Evolutionary conservation across 169 alveolate genomes (phyloP), one percentile per base, ranked within the genome.

Genomic region (Plasmodium sp.): DNA sequence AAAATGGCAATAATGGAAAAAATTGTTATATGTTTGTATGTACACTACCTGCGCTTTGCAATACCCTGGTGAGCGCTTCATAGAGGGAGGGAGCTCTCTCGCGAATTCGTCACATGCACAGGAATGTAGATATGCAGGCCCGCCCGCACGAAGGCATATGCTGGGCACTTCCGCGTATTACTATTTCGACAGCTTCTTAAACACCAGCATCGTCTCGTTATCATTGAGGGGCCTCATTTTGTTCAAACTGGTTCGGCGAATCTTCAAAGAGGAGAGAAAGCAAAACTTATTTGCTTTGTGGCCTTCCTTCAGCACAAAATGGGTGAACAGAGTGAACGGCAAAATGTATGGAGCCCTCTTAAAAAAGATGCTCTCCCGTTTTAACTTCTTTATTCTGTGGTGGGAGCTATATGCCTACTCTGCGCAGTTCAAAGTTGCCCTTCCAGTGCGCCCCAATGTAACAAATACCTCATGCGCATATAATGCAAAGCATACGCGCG

Each of bases 171-270:
- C 4, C 22, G 9, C 31, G 31, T 3, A 34, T 86, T 86, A 86
- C 93, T 81, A 92, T 83, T 81, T 92, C 31, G 95, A 81, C 51
- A 92, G 95, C 56, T 92, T 92, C 67, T 82, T 92, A 51, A 92
- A 92, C 73, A 92, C 95, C 56, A 82, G 41, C 92, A 92, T 92
- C 75, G 95, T 92, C 54, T 92, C 95, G 77, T 92, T 83, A 48
- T 92, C 95, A 72, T 75, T 92, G n/a, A 92, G 48, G 14, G 95
- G 92, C 85, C 95, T 92, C 95, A 92, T 92, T 92, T 82, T 90
- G 72, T 16, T 41, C 36, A 58, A 34, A 36, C 58, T 31, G 79
- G 1, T 75, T 86, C 51, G 18, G 16, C 67, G 3, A 84, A 79
- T 39, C 22, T 31, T 79, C 51, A 80, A 43, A 79, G 54, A 36